Percentiles rank a stretch among this genome's conserved stretches.
Evolutionary conservation across 2,329 filamentous ascomycete genomes (phyloP).

Genomic region (Fonsecaea nubica): DNA sequence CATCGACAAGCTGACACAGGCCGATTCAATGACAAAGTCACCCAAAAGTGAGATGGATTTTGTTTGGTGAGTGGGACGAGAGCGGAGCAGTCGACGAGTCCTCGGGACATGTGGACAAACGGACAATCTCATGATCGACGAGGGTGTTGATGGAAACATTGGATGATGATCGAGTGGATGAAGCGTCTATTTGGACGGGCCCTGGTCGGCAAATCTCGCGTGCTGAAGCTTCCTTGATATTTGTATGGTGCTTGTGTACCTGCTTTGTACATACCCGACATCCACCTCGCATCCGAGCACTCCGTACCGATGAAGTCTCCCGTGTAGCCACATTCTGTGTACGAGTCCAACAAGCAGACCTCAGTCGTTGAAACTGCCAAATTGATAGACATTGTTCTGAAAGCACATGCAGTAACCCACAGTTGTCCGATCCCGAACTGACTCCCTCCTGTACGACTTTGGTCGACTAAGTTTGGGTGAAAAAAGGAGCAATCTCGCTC

Average conservation of each 20-base stretch:
- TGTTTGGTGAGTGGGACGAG: slow-evolving; percentile 1
- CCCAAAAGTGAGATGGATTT: not conserved
- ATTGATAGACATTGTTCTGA: not conserved
- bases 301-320: not conserved
- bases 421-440: not conserved
- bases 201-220: slow-evolving; percentile 8
- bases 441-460: not conserved
- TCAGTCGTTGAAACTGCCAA: not conserved
- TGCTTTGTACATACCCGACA: not conserved
- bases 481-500: slow-evolving; percentile 31
- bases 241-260: not conserved
- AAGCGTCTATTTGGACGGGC: not conserved
- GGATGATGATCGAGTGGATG: not conserved
- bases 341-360: not conserved
- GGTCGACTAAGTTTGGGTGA: not conserved
- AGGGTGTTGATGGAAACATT: slow-evolving; percentile 7
- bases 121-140: slow-evolving; percentile 16
- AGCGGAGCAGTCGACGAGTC: not conserved
- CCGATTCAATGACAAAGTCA: not conserved
- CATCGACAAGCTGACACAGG: not conserved
- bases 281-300: not conserved
- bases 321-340: not conserved
- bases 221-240: slow-evolving; percentile 2
- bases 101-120: not conserved
- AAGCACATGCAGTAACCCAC: not conserved